Conservation (phyloP, 768 basidiomycete species). For the Mycena metata region DNA sequence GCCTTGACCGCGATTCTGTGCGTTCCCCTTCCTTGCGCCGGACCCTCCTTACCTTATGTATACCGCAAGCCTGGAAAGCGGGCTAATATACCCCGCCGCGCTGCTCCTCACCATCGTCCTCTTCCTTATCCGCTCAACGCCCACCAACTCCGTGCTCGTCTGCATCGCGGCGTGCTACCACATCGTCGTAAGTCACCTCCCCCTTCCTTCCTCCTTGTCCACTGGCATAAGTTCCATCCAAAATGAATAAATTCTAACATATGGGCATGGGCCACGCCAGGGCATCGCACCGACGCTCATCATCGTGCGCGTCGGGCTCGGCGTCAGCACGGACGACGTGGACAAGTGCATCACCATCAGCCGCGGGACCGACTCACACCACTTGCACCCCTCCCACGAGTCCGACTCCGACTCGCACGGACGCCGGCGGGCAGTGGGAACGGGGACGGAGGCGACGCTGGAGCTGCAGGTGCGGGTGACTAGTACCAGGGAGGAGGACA, state of each 20-base stretch:
- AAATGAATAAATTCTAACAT: not conserved
- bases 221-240: no score
- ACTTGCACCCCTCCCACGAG: no score
- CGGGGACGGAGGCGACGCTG: no score
- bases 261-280: not conserved
- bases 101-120: not conserved
- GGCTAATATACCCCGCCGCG: conserved; percentile 21
- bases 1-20: conserved; percentile 22
- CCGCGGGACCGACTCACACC: no score
- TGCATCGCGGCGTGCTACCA: conserved; percentile 17
- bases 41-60: not conserved
- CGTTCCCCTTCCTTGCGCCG: not conserved
- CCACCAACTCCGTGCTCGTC: conserved; percentile 19
- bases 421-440: no score
- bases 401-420: no score
- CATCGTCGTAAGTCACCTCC: conserved; percentile 13
- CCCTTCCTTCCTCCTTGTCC: no score
- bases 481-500: no score
- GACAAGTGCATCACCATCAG: conserved; percentile 16
- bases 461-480: no score
- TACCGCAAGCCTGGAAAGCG: conserved; percentile 20
- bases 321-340: conserved; percentile 22
- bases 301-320: conserved; percentile 20
- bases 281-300: conserved; percentile 26
- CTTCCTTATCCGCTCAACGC: conserved; percentile 2